These are phyloP conservation scores for Phylloporus rhodoxanthus DNA, from an alignment of 768 basidiomycete genomes.

Conservation along the genomic window DNA sequence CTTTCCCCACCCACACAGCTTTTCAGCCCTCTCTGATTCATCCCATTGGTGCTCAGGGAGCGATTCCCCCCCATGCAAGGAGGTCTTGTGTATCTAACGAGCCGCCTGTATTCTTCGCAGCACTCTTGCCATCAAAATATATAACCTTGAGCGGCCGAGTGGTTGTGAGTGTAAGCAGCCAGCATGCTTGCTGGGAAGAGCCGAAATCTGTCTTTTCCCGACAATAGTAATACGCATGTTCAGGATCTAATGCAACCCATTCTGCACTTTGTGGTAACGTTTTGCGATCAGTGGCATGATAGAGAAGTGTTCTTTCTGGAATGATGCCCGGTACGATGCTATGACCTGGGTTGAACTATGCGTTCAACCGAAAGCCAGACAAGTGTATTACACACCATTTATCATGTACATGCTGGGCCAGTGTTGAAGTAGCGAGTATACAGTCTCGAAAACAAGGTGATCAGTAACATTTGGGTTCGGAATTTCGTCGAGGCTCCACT, in stretches of 20 bases:
- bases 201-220: not conserved
- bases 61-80: conserved; percentile 22
- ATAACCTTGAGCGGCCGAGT: not conserved
- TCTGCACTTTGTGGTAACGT: not conserved
- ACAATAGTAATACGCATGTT: not conserved
- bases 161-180: not conserved
- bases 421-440: too few relatives aligned
- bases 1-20: conserved; percentile 31
- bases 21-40: conserved; percentile 20
- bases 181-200: not conserved
- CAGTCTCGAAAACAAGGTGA: too few relatives aligned
- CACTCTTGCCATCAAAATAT: not conserved
- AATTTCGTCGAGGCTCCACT: not conserved
- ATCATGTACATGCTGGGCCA: too few relatives aligned
- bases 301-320: not conserved
- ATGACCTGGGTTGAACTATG: too few relatives aligned
- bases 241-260: not conserved
- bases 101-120: not conserved
- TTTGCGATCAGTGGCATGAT: not conserved
- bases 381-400: too few relatives aligned
- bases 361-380: too few relatives aligned
- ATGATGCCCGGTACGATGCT: not conserved
- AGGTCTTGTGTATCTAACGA: conserved; percentile 18
- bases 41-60: conserved; percentile 13
- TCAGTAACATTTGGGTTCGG: not conserved